phyloP scores from a whole-genome alignment of 129 eudicot genomes.

The Artemisia tridentata region DNA sequence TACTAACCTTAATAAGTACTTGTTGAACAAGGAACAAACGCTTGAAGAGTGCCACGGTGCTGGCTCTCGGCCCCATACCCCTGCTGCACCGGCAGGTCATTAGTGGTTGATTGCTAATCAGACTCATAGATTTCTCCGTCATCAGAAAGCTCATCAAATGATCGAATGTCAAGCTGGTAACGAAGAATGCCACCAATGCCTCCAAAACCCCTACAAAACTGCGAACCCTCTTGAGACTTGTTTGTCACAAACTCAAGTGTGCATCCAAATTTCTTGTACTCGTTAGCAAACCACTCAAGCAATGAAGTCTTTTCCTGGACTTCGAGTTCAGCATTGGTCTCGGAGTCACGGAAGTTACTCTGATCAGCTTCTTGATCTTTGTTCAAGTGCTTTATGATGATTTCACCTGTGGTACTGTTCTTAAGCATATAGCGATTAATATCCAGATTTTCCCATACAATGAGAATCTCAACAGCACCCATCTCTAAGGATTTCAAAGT shows the following conservation, averaged over 20 bases:
- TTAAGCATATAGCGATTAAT: constrained; percentile 29
- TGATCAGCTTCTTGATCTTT: constrained; percentile 35
- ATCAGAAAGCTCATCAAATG: constrained; percentile 41
- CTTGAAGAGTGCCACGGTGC: constrained; percentile 28
- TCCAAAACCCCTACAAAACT: constrained; percentile 44
- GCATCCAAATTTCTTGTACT: constrained; percentile 38
- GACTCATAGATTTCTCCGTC: constrained; percentile 36
- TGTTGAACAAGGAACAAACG: constrained; percentile 11
- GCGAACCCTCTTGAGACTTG: constrained; percentile 39
- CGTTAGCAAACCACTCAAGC: constrained; percentile 44
- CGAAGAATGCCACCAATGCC: constrained; percentile 45
- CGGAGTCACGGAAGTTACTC: constrained; percentile 37
- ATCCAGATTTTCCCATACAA: constrained; percentile 41
- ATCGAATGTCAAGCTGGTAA: constrained; percentile 41
- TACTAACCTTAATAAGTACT: background rate
- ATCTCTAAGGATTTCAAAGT: constrained; percentile 36
- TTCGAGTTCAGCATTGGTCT: constrained; percentile 37
- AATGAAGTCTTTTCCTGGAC: constrained; percentile 37
- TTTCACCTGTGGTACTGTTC: constrained; percentile 31
- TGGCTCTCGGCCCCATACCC: constrained; percentile 28
- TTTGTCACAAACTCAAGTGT: constrained; percentile 41
- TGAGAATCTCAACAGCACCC: constrained; percentile 41
- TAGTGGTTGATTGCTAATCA: constrained; percentile 37
- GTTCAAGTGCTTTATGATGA: constrained; percentile 30
- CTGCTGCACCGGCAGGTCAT: constrained; percentile 31